Evolutionary conservation across 345 rosid genomes (phyloP), one percentile per base, ranked within the genome.

Genomic region (Salix dunnii): DNA sequence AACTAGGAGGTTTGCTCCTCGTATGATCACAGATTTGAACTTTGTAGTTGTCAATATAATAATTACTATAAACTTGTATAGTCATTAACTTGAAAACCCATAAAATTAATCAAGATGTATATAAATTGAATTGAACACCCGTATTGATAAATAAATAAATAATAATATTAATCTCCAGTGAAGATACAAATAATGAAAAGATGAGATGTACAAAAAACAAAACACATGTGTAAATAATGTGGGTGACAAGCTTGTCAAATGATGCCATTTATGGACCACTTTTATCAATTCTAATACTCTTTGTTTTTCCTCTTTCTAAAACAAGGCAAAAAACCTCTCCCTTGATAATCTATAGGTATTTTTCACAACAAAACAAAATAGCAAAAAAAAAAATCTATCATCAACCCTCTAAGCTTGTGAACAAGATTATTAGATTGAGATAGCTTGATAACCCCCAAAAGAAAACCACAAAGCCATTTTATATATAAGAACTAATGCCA

Each of bases 361-460:
- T 21, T 9, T 53, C 21, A 8, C 12, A 53, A 8, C 1, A 53
- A 7, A 21, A 21, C 21, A 53, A 53, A 40, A 9, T 38, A 40
- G 2, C 13, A 9, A 40, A 40, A 40, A 2, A 40, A 2, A 2
- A 40, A 2, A 10, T 40, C 5, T 53, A 53, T 9, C 4, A 53
- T n/a, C 20, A 53, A 21, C 23, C 10, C 11, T n/a, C 9, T 9
- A 31, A 31, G 0, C 5, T 4, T 3, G 5, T 31, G 33, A 31
- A 3, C 33, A 31, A 3, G 33, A 31, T 31, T 38, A 1, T 7
- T 38, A 38, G 2, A 36, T 36, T 0, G 9, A 6, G 9, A 36
- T 36, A 36, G 7, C 1, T 1, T 0, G 2, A 36, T 36, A 36
- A 7, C 1, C 0, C 0, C 7, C 0, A 0, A 0, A 36, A 7